Percentiles rank a stretch among this genome's conserved stretches.
phyloP scores from a whole-genome alignment of 2,329 filamentous ascomycete genomes.

The Ophiocordyceps polyrhachis-furcata region DNA sequence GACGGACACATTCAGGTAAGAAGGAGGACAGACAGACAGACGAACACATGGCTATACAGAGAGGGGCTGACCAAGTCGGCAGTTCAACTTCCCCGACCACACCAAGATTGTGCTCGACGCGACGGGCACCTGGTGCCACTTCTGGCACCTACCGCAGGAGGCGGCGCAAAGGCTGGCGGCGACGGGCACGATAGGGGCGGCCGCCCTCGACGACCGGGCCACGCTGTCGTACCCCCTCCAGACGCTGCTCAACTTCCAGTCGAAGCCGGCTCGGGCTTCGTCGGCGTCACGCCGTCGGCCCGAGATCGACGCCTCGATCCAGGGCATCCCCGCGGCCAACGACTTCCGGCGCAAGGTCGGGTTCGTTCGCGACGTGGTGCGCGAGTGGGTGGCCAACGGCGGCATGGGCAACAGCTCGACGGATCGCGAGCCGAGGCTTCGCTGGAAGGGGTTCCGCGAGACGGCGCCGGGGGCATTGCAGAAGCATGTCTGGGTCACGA shows the following conservation, averaged over 20 bases:
- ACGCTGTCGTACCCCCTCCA: conserved; percentile 55
- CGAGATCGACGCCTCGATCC: conserved; percentile 40
- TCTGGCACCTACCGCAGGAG: conserved; percentile 56
- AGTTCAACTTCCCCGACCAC: conserved; percentile 81
- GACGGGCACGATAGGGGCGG: conserved; percentile 48
- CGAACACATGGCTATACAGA: not conserved
- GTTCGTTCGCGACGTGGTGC: conserved; percentile 49
- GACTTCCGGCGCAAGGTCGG: conserved; percentile 55
- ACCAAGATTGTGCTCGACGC: conserved; percentile 67
- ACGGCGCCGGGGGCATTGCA: conserved; percentile 16
- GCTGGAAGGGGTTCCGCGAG: conserved; percentile 41
- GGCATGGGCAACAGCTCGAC: conserved; percentile 51
- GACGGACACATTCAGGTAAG: conserved; percentile 59
- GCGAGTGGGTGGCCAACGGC: conserved; percentile 51
- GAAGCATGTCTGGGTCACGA: conserved; percentile 51
- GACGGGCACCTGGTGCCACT: conserved; percentile 57
- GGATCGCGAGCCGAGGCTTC: conserved; percentile 31
- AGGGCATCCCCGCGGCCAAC: conserved; percentile 51
- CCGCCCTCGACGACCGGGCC: conserved; percentile 52
- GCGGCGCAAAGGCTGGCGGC: conserved; percentile 46
- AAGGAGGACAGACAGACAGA: not conserved
- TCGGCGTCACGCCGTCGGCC: conserved; percentile 34
- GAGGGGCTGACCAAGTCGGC: not conserved
- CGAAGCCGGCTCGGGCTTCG: conserved; percentile 22
- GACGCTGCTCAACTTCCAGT: conserved; percentile 50